Evolutionary conservation across 2,329 filamentous ascomycete species (phyloP), one percentile per base, ranked within the genome.

Genomic region (Phaeosphaeria sp.): DNA sequence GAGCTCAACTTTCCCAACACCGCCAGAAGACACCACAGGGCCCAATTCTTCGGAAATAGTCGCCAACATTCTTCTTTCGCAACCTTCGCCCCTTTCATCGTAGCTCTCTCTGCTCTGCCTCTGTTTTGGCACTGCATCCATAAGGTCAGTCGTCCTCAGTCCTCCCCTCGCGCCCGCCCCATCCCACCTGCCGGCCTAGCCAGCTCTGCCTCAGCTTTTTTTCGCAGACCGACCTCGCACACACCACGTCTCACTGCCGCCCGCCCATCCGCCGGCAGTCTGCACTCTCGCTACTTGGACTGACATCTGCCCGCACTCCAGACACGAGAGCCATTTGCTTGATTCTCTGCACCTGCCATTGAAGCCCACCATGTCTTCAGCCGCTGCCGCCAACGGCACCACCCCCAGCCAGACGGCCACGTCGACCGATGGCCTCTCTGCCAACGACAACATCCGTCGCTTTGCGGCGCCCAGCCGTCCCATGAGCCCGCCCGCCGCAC

Each of bases 401-500:
- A 64, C 64, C 43, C 65, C 69, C 58, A 63, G 62, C 60, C 69
- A 73, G 61, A 70, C 67, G 58, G 64, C 63, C 64, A 71, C 70
- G 60, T 72, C 68, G 55, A 63, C 58, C 61, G 72, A 71, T 47
- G 69, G 65, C 67, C 76, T 83, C 71, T 92, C 90, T 78, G 93
- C 92, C 81, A 97, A 99, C 85, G 95, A 99, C 85, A 98, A 98
- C 85, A 98, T 99, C 83, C 90, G 91, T 81, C 93, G 95, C 72
- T 99, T 99, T 81, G 87, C 89, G 72, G 92, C 94, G 74, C 92
- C 95, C 71, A 97, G 92, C 84, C 89, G 95, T 76, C 92, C 93
- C 65, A 81, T 96, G 83, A 97, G 91, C 85, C 95, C 95, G 71
- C 89, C 90, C 64, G 89, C 92, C 68, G 85, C 88, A 76, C 92